Percentiles rank a stretch among this genome's conserved stretches.
phyloP scores from a whole-genome alignment of 768 basidiomycete genomes.

The Tulasnella sp. region DNA sequence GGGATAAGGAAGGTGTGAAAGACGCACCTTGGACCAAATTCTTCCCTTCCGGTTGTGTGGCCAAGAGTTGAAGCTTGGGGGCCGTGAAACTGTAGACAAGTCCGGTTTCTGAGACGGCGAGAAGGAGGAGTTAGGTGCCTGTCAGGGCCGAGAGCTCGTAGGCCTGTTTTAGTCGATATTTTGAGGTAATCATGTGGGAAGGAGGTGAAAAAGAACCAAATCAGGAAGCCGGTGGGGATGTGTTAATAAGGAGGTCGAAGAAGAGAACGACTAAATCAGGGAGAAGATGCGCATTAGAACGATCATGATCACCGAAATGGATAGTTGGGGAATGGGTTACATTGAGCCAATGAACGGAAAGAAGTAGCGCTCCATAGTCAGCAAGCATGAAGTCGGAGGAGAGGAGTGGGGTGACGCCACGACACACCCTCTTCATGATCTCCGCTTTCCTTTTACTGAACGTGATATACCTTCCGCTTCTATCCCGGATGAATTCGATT shows the following conservation, averaged over 20 bases:
- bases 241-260: neutral
- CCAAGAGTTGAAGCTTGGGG: conserved; percentile 92
- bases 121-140: conserved; percentile 91
- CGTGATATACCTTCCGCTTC: conserved; percentile 97
- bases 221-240: neutral
- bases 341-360: neutral
- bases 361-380: no score
- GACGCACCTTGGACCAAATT: conserved; percentile 84
- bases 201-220: neutral
- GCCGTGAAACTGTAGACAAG: conserved; percentile 99
- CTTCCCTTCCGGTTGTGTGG: conserved; percentile 94
- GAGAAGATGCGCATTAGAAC: neutral
- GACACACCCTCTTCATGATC: conserved; percentile 95
- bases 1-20: no score
- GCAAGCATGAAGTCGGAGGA: no score
- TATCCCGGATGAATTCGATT: conserved; percentile 99
- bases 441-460: conserved; percentile 99
- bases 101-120: conserved; percentile 98
- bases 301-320: neutral
- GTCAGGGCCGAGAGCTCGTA: conserved; percentile 97
- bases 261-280: neutral
- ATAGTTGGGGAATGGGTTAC: no score
- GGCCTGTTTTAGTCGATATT: conserved; percentile 42
- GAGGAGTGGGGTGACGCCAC: no score
- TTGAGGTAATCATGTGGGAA: neutral